Evolutionary conservation across 2,329 filamentous ascomycete genomes (phyloP), one percentile per base, ranked within the genome.

Genomic region (Fusarium stilboides): DNA sequence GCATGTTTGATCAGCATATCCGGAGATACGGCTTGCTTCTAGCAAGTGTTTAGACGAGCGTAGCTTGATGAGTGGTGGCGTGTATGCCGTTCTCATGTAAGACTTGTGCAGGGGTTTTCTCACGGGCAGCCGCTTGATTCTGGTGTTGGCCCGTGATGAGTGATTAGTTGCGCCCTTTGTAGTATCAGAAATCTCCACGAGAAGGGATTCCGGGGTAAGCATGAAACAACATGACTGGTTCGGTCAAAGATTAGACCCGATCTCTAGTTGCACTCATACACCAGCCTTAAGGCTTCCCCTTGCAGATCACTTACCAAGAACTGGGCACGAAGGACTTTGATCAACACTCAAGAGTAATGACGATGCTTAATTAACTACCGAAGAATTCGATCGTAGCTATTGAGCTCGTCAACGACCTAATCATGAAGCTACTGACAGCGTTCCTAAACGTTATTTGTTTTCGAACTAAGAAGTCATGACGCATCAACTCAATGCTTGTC

Each of bases 51-150:
- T 33, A 33, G 24, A 12, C 19, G 15, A n/a, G 8, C 24, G 24
- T 42, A 28, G 20, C 39, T 62, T 46, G 22, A n/a, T n/a, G 13
- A 54, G 26, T 64, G 66, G 43, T 68, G 67, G 57, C 62, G 57
- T 64, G 37, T 67, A 39, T 42, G 45, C 44, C 42, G 33, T 15
- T 45, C 37, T 5, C 22, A 17, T 22, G 52, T 22, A 46, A 61
- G 46, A 66, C 60, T 49, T 40, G 12, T 57, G 49, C 44, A 46
- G 13, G 53, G 36, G 36, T 37, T 31, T 33, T 17, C 40, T 43
- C 33, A 49, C 33, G 45, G 37, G 33, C 17, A 53, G 52, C 22
- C 20, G 14, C 44, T 65, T 22, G 44, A 33, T 65, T 37, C 15
- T 33, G 19, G 33, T 31, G 31, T 40, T 39, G n/a, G 26, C 50